Base-by-base conservation (phyloP, 139 green algal genomes). In the Chlamydomonas schloesseri region DNA sequence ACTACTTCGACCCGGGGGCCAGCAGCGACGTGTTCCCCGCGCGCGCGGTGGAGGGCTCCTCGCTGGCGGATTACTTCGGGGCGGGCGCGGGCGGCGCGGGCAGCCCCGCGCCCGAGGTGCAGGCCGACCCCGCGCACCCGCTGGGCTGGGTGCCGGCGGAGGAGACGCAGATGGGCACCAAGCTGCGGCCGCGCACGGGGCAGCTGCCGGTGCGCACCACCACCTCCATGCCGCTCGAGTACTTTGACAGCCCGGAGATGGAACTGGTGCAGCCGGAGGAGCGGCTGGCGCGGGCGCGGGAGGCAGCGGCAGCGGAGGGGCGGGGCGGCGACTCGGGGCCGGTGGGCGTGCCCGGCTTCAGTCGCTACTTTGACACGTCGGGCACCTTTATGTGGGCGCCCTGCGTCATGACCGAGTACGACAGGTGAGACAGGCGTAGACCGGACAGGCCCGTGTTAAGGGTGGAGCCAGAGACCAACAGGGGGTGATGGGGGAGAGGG, bases 201-300 rank as follows among this genome's bases (percentile, higher is more conserved):
- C 90, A 93, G n/a, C 78, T 91, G 24, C 82, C 89, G 31, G 73
- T 76, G 29, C 73, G 62, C 46, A 90, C 87, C 71, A 88, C 68
- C 58, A 86, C 62, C 65, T 90, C 86, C 18, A 79, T 95, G 84
- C 89, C 92, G 6, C 78, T 96, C 53, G 93, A 94, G 88, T 90
- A 84, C 55, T 95, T 94, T 89, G 93, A 95, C 87, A 90, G 88
- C 64, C 91, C 93, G n/a, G 93, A 93, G 29, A 91, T 93, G 87
- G 91, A 95, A 81, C 72, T 91, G 72, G 42, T 86, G 6, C 57
- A 87, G 34, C 87, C 83, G 23, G 82, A 89, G 84, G n/a, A 87
- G 81, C 74, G 77, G 77, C 78, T 95, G 64, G 73, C 70, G 31
- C n/a, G 79, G 33, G 77, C 64, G 2, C 82, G 83, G 42, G 81